Conservation (phyloP, 345 rosid genomes). For the Schrenkiella parvula region DNA sequence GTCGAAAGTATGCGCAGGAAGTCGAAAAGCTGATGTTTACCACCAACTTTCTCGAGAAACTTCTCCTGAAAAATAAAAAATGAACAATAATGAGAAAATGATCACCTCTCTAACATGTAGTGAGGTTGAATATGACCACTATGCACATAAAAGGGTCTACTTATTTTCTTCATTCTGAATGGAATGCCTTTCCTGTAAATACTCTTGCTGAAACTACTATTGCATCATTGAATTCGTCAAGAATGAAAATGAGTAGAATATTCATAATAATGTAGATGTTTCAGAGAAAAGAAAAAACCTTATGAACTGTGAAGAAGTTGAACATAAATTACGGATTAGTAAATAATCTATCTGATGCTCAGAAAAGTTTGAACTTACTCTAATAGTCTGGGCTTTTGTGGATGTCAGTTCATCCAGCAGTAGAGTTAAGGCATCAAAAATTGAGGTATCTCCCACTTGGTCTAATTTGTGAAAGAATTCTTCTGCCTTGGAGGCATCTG, state of each 20-base stretch:
- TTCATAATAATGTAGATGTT: slow-evolving; percentile 5
- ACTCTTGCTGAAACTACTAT: slow-evolving; percentile 1
- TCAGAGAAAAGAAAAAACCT: not conserved
- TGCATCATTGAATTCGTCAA: not conserved
- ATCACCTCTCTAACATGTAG: slow-evolving; percentile 2
- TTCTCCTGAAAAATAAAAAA: slow-evolving; percentile 53
- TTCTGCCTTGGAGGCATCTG: slow-evolving; percentile 72
- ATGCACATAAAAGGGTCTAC: not conserved
- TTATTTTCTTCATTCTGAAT: slow-evolving; percentile 11
- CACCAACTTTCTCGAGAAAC: slow-evolving; percentile 58
- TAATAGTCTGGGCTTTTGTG: slow-evolving; percentile 37
- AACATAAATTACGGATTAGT: not conserved
- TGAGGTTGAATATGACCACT: slow-evolving; percentile 10
- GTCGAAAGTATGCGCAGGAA: slow-evolving; percentile 61
- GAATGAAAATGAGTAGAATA: not conserved
- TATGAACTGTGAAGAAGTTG: slow-evolving; percentile 9
- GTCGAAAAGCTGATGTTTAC: slow-evolving; percentile 63
- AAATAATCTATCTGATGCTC: slow-evolving; percentile 6
- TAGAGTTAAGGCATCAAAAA: slow-evolving; percentile 48
- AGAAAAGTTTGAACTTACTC: slow-evolving; percentile 38
- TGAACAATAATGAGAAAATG: slow-evolving; percentile 7
- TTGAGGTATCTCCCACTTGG: slow-evolving; percentile 54
- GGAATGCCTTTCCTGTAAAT: slow-evolving; percentile 11
- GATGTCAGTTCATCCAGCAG: slow-evolving; percentile 49
- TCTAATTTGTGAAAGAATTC: slow-evolving; percentile 61